Conservation (phyloP, 768 basidiomycete genomes). For the Tricholoma terreum region DNA sequence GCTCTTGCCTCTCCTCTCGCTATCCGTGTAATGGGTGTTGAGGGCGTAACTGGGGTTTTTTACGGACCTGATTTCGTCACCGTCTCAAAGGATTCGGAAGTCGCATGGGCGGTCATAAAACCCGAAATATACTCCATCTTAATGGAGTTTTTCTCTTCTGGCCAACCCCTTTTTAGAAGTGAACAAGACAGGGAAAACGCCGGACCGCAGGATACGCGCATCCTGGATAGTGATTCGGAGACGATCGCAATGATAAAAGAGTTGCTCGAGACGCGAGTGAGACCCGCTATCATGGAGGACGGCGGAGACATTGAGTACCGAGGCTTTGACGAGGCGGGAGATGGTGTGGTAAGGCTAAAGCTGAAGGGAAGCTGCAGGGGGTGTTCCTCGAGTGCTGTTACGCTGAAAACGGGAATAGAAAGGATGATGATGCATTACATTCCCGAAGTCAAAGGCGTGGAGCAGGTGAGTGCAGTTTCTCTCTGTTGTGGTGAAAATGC, state of each 20-base stretch:
- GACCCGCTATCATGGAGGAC: constrained; percentile 98
- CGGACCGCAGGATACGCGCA: constrained; percentile 90
- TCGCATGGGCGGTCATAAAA: constrained; percentile 86
- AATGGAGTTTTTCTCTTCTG: constrained; percentile 98
- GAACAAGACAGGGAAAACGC: constrained; percentile 76
- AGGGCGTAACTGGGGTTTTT: constrained; percentile 86
- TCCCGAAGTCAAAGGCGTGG: constrained; percentile 89
- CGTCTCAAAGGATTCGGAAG: constrained; percentile 85
- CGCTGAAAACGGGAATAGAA: constrained; percentile 95
- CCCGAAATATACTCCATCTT: constrained; percentile 94
- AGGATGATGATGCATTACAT: constrained; percentile 99
- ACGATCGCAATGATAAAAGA: constrained; percentile 99
- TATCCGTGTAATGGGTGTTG: constrained; percentile 89
- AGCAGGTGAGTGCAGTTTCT: constrained; percentile 55
- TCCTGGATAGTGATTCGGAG: constrained; percentile 92
- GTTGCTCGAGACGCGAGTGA: constrained; percentile 87
- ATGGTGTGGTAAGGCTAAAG: constrained; percentile 79
- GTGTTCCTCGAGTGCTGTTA: constrained; percentile 91
- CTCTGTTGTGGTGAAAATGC: neutral
- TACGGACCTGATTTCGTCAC: constrained; percentile 99
- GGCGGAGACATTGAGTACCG: constrained; percentile 97
- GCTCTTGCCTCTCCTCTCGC: constrained; percentile 94
- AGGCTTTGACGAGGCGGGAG: constrained; percentile 80
- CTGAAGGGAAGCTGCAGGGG: constrained; percentile 98
- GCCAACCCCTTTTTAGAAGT: constrained; percentile 78